These are phyloP conservation scores for Leucocoprinus leucothites DNA, from an alignment of 768 basidiomycete species.

Conservation along the genomic window DNA sequence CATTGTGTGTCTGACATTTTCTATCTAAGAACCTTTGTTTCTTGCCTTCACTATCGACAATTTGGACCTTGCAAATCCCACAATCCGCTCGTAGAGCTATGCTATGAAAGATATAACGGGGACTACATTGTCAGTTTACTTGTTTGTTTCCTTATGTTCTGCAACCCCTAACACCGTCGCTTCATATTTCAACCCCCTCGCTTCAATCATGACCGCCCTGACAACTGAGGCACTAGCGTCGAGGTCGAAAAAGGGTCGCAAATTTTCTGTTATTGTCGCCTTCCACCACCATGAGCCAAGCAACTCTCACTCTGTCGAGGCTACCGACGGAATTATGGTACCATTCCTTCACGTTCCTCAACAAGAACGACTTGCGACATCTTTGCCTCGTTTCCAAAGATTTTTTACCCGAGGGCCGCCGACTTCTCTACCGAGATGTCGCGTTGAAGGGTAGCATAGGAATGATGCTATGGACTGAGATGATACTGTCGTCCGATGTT, in stretches of 20 bases:
- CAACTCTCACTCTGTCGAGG: background rate
- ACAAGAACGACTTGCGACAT: slow-evolving; percentile 1
- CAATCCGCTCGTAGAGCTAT: too few relatives aligned
- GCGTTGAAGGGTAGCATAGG: background rate
- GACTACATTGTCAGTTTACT: too few relatives aligned
- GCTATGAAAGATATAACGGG: too few relatives aligned
- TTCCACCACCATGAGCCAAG: background rate
- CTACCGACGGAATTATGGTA: background rate
- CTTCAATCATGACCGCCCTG: background rate
- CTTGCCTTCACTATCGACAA: too few relatives aligned
- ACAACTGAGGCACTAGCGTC: background rate
- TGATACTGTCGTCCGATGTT: background rate
- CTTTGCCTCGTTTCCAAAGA: background rate
- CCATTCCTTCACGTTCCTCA: background rate
- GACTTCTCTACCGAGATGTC: background rate
- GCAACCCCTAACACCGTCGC: too few relatives aligned
- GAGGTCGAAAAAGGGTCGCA: background rate
- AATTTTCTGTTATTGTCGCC: background rate
- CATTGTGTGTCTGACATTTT: too few relatives aligned
- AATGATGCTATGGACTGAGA: background rate
- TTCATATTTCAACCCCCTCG: too few relatives aligned
- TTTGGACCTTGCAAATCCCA: too few relatives aligned
- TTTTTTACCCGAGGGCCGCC: background rate
- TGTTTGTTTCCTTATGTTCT: too few relatives aligned
- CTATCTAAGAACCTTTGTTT: too few relatives aligned